These are phyloP conservation scores for Lecanosticta acicola DNA, from an alignment of 2,329 filamentous ascomycete genomes.

Conservation along the genomic window DNA sequence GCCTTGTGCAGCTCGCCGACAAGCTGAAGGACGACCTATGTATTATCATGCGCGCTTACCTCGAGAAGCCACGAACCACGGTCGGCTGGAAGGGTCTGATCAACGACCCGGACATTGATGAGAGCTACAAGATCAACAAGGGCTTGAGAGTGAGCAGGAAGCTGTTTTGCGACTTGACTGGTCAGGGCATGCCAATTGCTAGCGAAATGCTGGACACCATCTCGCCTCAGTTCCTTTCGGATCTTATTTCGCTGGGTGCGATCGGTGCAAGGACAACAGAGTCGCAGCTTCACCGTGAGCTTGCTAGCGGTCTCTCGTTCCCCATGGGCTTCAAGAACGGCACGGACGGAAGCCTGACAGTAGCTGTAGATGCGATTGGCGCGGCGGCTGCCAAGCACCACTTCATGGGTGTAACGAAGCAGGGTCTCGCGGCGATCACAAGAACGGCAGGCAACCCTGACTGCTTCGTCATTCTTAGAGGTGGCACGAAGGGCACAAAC, in stretches of 20 bases:
- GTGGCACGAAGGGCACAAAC: constrained; percentile 88
- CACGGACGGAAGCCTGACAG: constrained; percentile 83
- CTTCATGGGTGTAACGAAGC: constrained; percentile 98
- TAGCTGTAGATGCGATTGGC: constrained; percentile 94
- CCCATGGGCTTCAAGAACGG: constrained; percentile 99
- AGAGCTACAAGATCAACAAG: constrained; percentile 98
- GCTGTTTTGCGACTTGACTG: constrained; percentile 86
- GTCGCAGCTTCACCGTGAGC: constrained; percentile 90
- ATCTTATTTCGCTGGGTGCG: constrained; percentile 89
- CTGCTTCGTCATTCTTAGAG: constrained; percentile 92
- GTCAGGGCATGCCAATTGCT: constrained; percentile 85
- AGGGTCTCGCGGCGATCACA: constrained; percentile 90
- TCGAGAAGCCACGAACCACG: constrained; percentile 96
- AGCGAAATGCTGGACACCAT: constrained; percentile 99
- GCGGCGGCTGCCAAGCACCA: constrained; percentile 75
- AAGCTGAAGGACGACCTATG: constrained; percentile 77
- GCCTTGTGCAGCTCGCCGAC: constrained; percentile 69
- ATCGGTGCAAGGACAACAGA: constrained; percentile 96
- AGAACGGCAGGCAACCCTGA: constrained; percentile 91
- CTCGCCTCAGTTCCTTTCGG: constrained; percentile 93
- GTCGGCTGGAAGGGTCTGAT: constrained; percentile 99
- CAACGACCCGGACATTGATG: constrained; percentile 97
- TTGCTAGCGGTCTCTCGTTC: constrained; percentile 92
- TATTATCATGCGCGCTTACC: constrained; percentile 97
- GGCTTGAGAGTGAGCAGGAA: constrained; percentile 86